Percentiles rank a stretch among this genome's conserved stretches.
phyloP scores from a whole-genome alignment of 768 basidiomycete genomes.

The Coprinopsis sp. region DNA sequence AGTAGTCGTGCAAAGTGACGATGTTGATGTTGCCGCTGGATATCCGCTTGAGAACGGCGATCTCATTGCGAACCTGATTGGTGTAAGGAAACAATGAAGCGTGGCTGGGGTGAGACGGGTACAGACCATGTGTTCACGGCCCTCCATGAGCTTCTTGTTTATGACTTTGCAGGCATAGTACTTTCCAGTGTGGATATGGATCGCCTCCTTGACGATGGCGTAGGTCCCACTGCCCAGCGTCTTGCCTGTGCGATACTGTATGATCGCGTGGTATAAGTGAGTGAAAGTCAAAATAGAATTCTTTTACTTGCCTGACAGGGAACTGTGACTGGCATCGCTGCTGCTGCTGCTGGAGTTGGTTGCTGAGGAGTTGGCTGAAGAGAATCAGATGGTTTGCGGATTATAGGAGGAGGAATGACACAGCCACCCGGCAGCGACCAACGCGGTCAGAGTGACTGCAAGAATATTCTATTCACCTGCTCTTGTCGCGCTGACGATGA shows the following conservation, averaged over 20 bases:
- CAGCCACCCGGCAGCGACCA: constrained; percentile 5
- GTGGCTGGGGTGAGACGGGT: neutral
- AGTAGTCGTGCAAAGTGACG: constrained; percentile 94
- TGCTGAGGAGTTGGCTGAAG: constrained; percentile 12
- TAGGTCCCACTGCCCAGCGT: constrained; percentile 91
- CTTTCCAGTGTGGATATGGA: constrained; percentile 85
- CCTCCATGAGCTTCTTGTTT: constrained; percentile 99
- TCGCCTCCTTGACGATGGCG: constrained; percentile 92
- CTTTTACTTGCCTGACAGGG: constrained; percentile 52
- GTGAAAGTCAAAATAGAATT: constrained; percentile 11
- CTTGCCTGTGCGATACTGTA: constrained; percentile 81
- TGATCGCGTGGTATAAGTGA: constrained; percentile 1
- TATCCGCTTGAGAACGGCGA: constrained; percentile 87
- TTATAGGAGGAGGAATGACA: constrained; percentile 6
- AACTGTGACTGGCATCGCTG: constrained; percentile 33
- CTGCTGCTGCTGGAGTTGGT: constrained; percentile 7
- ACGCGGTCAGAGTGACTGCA: too few species aligned
- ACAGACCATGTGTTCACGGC: constrained; percentile 90
- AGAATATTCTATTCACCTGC: too few species aligned
- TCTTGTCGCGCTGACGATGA: too few species aligned
- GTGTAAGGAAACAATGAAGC: constrained; percentile 1
- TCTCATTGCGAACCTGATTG: constrained; percentile 94
- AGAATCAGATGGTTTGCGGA: constrained; percentile 11
- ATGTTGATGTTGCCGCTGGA: constrained; percentile 89
- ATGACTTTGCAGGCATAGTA: constrained; percentile 99